phyloP scores from a whole-genome alignment of 23 red algal species.

The Gracilariopsis chorda region DNA sequence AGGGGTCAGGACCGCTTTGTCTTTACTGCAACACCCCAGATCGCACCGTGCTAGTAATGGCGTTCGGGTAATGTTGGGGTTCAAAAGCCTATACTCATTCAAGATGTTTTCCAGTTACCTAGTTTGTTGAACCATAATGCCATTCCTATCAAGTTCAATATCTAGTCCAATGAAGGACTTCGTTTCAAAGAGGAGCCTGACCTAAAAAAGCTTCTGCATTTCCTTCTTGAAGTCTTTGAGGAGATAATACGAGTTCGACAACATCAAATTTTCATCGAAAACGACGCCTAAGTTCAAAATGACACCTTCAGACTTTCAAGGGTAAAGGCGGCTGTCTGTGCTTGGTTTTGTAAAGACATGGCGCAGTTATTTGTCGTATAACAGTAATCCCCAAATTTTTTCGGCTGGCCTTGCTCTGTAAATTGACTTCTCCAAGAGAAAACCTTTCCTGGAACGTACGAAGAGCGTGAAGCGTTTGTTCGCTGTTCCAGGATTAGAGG shows the following conservation, averaged over 20 bases:
- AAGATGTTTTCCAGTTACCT: not conserved
- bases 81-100: not conserved
- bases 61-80: not conserved
- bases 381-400: not conserved
- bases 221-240: too few relatives aligned
- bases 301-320: not conserved
- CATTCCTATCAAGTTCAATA: not conserved
- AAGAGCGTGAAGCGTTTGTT: too few relatives aligned
- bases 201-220: not conserved
- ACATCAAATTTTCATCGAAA: too few relatives aligned
- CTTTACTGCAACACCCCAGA: too few relatives aligned
- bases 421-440: too few relatives aligned
- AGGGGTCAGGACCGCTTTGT: not conserved
- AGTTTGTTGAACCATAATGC: not conserved
- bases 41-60: too few relatives aligned
- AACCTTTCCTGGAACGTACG: too few relatives aligned
- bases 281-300: too few relatives aligned
- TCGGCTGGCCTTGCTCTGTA: not conserved
- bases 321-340: not conserved
- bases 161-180: not conserved
- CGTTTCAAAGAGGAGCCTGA: not conserved
- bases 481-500: too few relatives aligned
- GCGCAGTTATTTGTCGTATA: not conserved
- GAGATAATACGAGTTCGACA: too few relatives aligned
- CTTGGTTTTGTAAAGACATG: not conserved